Evolutionary conservation across 2,329 filamentous ascomycete species (phyloP).

Genomic region (Allantophomopsis lycopodina): DNA sequence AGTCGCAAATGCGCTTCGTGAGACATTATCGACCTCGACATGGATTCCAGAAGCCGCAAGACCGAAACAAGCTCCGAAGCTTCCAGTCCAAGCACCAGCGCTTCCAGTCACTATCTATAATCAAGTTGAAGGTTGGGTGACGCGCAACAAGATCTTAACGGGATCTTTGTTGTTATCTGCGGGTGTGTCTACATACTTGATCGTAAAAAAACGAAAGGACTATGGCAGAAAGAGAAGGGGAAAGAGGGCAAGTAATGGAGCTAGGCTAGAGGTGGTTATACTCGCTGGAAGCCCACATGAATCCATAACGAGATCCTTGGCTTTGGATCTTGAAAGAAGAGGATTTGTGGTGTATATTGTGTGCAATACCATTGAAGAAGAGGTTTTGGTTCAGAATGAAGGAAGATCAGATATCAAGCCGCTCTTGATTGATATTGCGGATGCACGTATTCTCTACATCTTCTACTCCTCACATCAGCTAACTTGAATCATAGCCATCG

Average conservation of each 20-base stretch:
- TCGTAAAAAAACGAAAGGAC: conserved; percentile 38
- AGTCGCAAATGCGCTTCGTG: conserved; percentile 57
- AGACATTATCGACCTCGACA: conserved; percentile 48
- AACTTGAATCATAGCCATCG: too few species aligned
- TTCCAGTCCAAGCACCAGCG: conserved; percentile 15
- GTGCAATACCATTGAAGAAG: conserved; percentile 74
- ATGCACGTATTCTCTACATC: conserved; percentile 36
- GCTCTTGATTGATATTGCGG: conserved; percentile 68
- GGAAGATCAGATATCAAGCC: conserved; percentile 72
- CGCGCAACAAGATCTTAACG: conserved; percentile 58
- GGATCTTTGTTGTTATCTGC: conserved; percentile 58
- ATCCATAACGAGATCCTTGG: conserved; percentile 70
- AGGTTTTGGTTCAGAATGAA: conserved; percentile 62
- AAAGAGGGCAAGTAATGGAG: conserved; percentile 67
- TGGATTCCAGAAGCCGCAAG: conserved; percentile 64
- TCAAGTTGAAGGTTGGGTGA: conserved; percentile 56
- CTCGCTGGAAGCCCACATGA: conserved; percentile 80
- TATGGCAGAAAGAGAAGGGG: conserved; percentile 57
- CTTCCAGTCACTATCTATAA: conserved; percentile 27
- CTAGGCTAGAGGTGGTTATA: conserved; percentile 74
- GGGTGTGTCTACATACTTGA: conserved; percentile 43
- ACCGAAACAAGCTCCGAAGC: conserved; percentile 27
- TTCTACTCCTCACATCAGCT: not conserved
- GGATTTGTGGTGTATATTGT: conserved; percentile 92
- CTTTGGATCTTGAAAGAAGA: conserved; percentile 75